phyloP scores from a whole-genome alignment of 73 alveolate genomes.

The Breviolum minutum region DNA sequence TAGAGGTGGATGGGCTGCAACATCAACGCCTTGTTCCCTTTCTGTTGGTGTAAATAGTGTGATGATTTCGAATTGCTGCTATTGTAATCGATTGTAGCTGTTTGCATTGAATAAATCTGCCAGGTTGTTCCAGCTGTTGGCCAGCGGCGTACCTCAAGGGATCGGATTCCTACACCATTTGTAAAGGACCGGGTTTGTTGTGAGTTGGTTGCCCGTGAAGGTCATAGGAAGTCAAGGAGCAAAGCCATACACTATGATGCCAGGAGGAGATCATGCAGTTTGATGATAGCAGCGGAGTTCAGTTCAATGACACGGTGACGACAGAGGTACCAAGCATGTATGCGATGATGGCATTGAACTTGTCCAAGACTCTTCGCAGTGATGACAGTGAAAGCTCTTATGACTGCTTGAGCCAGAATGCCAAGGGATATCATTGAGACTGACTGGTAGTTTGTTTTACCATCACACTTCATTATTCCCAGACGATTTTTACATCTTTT shows the following conservation, averaged over 20 bases:
- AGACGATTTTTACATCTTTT: no score
- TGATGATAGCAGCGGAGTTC: constrained; percentile 39
- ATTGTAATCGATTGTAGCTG: no score
- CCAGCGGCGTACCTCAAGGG: constrained; percentile 48
- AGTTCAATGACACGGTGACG: constrained; percentile 34
- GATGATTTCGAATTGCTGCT: background rate
- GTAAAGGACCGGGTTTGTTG: constrained; percentile 6
- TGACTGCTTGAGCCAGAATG: no score
- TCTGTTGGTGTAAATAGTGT: no score
- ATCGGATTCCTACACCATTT: constrained; percentile 59
- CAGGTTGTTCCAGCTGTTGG: constrained; percentile 67
- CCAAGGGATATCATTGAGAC: no score
- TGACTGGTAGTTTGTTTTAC: no score
- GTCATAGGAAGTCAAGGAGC: background rate
- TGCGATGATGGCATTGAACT: no score
- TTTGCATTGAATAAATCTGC: background rate
- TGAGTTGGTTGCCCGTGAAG: no score
- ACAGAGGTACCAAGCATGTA: background rate
- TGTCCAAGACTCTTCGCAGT: no score
- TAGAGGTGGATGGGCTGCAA: background rate
- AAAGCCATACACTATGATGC: background rate
- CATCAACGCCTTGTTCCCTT: background rate
- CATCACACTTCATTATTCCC: no score
- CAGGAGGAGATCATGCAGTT: background rate
- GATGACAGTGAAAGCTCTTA: no score